Evolutionary conservation across 352 stramenopile genomes (phyloP).

Genomic region (Saprolegnia parasitica): DNA sequence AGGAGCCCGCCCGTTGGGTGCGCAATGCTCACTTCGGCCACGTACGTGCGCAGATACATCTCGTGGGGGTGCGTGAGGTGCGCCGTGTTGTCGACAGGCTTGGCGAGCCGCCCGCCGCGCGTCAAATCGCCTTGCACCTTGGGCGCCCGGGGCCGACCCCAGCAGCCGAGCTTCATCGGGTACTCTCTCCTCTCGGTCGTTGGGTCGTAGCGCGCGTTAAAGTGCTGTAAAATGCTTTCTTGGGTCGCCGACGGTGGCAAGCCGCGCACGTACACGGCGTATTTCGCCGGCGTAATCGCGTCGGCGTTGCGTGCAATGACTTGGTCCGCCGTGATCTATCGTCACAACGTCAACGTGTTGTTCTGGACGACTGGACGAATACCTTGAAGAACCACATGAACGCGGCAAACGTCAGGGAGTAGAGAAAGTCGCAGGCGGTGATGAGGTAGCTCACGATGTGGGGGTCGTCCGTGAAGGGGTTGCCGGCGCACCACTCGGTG

Average conservation of each 20-base stretch:
- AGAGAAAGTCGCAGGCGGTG: conserved; percentile 55
- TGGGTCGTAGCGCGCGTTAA: conserved; percentile 69
- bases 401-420: conserved; percentile 62
- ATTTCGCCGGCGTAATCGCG: conserved; percentile 77
- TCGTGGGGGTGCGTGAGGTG: conserved; percentile 40
- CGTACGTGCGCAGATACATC: conserved; percentile 75
- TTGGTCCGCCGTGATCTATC: neutral
- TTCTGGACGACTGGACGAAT: too few species aligned
- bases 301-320: conserved; percentile 35
- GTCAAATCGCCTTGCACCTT: conserved; percentile 32
- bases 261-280: conserved; percentile 69
- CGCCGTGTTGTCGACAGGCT: conserved; percentile 53
- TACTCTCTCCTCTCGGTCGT: conserved; percentile 56
- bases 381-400: conserved; percentile 52
- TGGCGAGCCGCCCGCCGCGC: conserved; percentile 23
- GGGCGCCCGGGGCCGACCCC: conserved; percentile 43
- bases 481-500: conserved; percentile 44
- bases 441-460: conserved; percentile 68
- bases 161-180: conserved; percentile 54
- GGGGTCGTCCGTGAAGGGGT: conserved; percentile 63
- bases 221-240: conserved; percentile 67
- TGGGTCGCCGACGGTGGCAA: conserved; percentile 59
- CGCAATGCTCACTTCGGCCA: conserved; percentile 79
- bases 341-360: too few species aligned
- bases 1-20: conserved; percentile 72